Base-by-base conservation (phyloP, 1,139 yeast species). In the Protomyces lactucae-debilis region DNA sequence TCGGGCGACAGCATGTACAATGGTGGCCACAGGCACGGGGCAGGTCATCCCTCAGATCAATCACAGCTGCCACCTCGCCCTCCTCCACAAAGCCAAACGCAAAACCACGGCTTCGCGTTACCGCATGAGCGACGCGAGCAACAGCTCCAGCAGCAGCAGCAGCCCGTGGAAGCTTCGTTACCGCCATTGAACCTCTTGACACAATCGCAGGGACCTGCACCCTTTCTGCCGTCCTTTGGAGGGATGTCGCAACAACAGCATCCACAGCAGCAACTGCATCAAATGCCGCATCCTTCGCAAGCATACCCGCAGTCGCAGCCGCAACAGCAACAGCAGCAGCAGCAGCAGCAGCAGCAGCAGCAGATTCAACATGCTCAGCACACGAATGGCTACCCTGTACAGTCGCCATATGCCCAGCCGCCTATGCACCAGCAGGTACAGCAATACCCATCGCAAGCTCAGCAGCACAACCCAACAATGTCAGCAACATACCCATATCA, bases 371-470 rank as follows among this genome's bases (percentile, higher is more conserved):
- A 3, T 28, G 32, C 32, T 28, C 46, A 40, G 46, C 46, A 40
- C 21, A 40, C 46, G 10, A n/a, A n/a, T 16, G 18, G 16, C 46
- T 18, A 40, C 9, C 46, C 8, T 10, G 16, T 18, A 12, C 21
- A 16, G 18, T n/a, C 18, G 6, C 6, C 18, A 40, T 40, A 40
- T 9, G 18, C 46, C 1, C 18, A 16, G 18, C 16, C 18, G 46
- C 18, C 16, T 40, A 5, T 28, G 9, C 32, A 28, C 8, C 32
- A 28, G n/a, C 37, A 51, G 54, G 14, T 9, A 12, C 37, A 51
- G 54, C 54, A 51, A 51, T n/a, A 51, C 36, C 54, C 21, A 28
- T n/a, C 9, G 54, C 54, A 51, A 23, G n/a, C 18, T 35, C 54
- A 51, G 18, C 37, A 51, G 54, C 54, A 28, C 32, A 28, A 28